Base-by-base conservation (phyloP, 495 filamentous ascomycete species). In the Daldinia childiae region DNA sequence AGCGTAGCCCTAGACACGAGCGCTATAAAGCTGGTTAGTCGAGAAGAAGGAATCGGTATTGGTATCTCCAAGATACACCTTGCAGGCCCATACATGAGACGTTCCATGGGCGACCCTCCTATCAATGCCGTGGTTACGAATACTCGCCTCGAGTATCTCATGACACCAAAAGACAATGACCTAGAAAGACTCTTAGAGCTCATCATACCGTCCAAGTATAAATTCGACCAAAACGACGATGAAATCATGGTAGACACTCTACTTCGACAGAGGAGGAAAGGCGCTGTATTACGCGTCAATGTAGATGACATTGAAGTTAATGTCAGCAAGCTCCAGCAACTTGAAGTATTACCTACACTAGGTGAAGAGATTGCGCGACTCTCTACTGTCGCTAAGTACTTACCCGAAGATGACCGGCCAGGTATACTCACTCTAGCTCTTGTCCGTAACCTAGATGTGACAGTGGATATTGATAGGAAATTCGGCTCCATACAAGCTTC, bases 231-330 rank as follows among this genome's bases (percentile, higher is more conserved):
- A 51, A 91, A 94, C 67, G 81, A 82, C 12, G 94, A 97, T 72
- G 96, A 98, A 74, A 97, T 99, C 64, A 88, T 99, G 82, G 84
- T 98, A 11, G 95, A 98, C 66, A 97, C 92, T 0, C 85, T 99
- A 2, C 81, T 98, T 24, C 86, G 92, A n/a, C 96, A 99, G 78
- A 84, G 96, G 60, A 87, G 89, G 72, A 94, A 98, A 77, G 96
- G 95, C 2, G 87, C 90, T n/a, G 91, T 98, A 17, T 84, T 97
- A 50, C 90, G 92, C 39, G 76, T 91, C 24, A 89, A 86, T 4
- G 78, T 95, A 19, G 86, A 85, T n/a, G 85, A 80, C 24, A 73
- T 92, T 24, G 87, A 87, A 55, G 78, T 89, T 26, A 77, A 81
- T 0, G 76, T 94, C 11, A 82, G 83, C 1, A 87, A 87, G 48